A percentile compares a stretch with the other conserved stretches of the same genome.
Evolutionary conservation across 1,284 basidiomycete genomes (phyloP).

Genomic region (Acaromyces ingoldii): DNA sequence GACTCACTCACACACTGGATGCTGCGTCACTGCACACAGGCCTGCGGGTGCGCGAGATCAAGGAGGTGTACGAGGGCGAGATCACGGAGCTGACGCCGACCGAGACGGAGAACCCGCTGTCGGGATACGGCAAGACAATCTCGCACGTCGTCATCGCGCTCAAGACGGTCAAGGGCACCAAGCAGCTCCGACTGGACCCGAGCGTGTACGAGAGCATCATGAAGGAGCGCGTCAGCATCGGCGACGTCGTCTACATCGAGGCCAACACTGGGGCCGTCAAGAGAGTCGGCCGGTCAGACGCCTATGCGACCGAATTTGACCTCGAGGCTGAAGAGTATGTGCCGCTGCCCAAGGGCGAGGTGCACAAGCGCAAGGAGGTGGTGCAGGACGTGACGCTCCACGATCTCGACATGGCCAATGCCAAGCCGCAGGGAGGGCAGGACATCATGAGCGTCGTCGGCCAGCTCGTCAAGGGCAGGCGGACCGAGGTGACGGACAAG

Average conservation of each 20-base stretch:
- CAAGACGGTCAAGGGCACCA: constrained; percentile 97
- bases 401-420: constrained; percentile 94
- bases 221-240: constrained; percentile 93
- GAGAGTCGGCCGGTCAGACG: constrained; percentile 94
- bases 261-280: constrained; percentile 91
- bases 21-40: too few relatives aligned
- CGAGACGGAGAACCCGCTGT: constrained; percentile 54
- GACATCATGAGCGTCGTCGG: constrained; percentile 99
- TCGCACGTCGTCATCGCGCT: constrained; percentile 93
- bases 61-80: constrained; percentile 98
- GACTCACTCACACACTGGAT: too few relatives aligned
- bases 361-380: constrained; percentile 94
- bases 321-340: constrained; percentile 98
- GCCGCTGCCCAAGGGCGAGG: constrained; percentile 93
- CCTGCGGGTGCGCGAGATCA: constrained; percentile 65
- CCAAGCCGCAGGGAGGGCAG: constrained; percentile 85
- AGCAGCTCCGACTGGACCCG: constrained; percentile 89
- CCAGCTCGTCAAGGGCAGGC: constrained; percentile 84
- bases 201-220: constrained; percentile 94
- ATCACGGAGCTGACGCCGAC: constrained; percentile 94
- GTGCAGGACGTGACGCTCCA: constrained; percentile 96
- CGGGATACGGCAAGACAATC: constrained; percentile 97
- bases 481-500: constrained; percentile 97
- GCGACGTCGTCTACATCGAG: constrained; percentile 96
- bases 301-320: constrained; percentile 97